A percentile compares a stretch with the other conserved stretches of the same genome.
These are phyloP conservation scores for Tulasnella sp. DNA, from an alignment of 768 basidiomycete species.

Conservation along the genomic window DNA sequence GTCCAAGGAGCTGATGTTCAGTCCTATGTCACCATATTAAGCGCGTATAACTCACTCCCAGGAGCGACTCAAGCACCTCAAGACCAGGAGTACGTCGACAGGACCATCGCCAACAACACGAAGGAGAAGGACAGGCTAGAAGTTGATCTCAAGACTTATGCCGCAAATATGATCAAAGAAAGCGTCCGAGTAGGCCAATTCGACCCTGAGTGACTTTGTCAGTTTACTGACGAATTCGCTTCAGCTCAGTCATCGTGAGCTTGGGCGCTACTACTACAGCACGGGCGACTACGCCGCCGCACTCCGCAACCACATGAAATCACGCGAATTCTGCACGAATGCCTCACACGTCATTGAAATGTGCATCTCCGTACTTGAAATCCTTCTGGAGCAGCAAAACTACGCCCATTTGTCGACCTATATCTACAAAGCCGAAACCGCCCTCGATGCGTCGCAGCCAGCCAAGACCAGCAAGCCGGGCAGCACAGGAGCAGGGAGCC, in stretches of 20 bases:
- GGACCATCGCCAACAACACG: conserved; percentile 53
- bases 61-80: conserved; percentile 41
- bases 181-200: conserved; percentile 70
- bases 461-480: neutral
- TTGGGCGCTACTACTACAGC: conserved; percentile 69
- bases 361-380: conserved; percentile 75
- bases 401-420: conserved; percentile 86
- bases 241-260: conserved; percentile 86
- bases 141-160: conserved; percentile 89
- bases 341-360: conserved; percentile 90
- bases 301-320: conserved; percentile 80
- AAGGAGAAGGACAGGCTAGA: conserved; percentile 79
- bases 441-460: conserved; percentile 50
- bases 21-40: conserved; percentile 27
- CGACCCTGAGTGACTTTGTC: neutral
- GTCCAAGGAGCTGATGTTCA: conserved; percentile 58
- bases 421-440: conserved; percentile 91
- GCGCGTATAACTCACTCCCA: conserved; percentile 31
- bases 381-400: conserved; percentile 78
- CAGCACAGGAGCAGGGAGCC: conserved; percentile 30
- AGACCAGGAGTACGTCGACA: conserved; percentile 69
- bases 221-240: neutral
- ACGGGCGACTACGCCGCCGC: conserved; percentile 64
- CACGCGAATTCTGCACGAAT: conserved; percentile 86
- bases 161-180: conserved; percentile 98